These are phyloP conservation scores for Arachnomyces sp. DNA, from an alignment of 2,329 filamentous ascomycete genomes.

Conservation along the genomic window DNA sequence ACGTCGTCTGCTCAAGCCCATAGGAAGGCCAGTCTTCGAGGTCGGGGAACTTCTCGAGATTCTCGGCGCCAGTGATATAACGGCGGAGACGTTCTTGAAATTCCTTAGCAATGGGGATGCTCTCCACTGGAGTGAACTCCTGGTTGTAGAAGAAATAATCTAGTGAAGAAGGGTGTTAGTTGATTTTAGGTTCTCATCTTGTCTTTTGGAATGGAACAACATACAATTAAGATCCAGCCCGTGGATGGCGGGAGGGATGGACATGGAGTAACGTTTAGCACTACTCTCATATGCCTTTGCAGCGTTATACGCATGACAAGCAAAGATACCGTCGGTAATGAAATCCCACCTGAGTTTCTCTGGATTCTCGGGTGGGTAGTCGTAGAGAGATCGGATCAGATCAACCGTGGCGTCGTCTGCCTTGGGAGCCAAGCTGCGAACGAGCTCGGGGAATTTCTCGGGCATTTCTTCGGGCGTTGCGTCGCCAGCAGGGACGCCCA, in stretches of 20 bases:
- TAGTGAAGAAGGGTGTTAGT: too few relatives aligned
- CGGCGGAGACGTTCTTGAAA: slow-evolving; percentile 9
- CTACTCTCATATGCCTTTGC: slow-evolving; percentile 6
- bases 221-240: slow-evolving; percentile 9
- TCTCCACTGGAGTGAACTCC: slow-evolving; percentile 4
- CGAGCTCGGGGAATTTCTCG: slow-evolving; percentile 7
- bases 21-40: slow-evolving; percentile 7
- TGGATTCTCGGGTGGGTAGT: slow-evolving; percentile 5
- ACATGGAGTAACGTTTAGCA: slow-evolving; percentile 10
- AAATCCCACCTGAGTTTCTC: slow-evolving; percentile 11
- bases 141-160: slow-evolving; percentile 5
- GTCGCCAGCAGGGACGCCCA: background rate
- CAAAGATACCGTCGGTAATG: slow-evolving; percentile 7
- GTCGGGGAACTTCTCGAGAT: background rate
- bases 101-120: slow-evolving; percentile 3
- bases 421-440: slow-evolving; percentile 7
- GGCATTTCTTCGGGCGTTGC: slow-evolving; percentile 9
- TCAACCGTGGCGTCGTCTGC: slow-evolving; percentile 5
- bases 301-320: slow-evolving; percentile 9
- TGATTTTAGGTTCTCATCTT: too few relatives aligned
- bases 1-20: slow-evolving; percentile 1
- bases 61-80: slow-evolving; percentile 6
- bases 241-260: slow-evolving; percentile 9
- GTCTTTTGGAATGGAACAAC: slow-evolving; percentile 1
- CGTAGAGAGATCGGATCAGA: slow-evolving; percentile 8